Conservation (phyloP, 2,329 filamentous ascomycete species). For the Calonectria hawksworthii region DNA sequence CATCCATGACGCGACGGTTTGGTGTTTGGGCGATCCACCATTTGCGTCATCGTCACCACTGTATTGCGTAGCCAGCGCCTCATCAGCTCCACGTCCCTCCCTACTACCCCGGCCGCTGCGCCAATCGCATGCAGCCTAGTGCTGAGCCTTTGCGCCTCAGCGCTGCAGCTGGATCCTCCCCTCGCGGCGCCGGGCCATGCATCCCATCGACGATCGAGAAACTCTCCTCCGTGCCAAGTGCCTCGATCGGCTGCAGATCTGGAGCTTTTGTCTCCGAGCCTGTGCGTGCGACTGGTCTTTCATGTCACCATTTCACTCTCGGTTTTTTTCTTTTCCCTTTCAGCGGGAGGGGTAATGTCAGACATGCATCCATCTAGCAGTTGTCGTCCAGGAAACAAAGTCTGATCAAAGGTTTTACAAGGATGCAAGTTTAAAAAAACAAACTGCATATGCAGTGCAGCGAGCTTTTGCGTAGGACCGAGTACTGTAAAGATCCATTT, state of each 20-base stretch:
- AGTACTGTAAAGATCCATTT: not conserved
- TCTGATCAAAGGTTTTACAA: not conserved
- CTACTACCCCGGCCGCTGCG: not conserved
- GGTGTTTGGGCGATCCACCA: not conserved
- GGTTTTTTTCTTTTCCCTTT: no score
- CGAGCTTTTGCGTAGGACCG: not conserved
- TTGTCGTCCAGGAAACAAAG: not conserved
- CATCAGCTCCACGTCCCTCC: not conserved
- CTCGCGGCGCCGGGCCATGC: not conserved
- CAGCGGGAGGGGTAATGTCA: not conserved
- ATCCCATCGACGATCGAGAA: conserved; percentile 4
- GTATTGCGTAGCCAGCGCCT: conserved; percentile 3
- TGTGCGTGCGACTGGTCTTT: not conserved
- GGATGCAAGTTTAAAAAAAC: not conserved
- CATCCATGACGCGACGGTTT: conserved; percentile 6
- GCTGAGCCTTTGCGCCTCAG: not conserved
- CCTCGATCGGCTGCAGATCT: not conserved
- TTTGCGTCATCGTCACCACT: not conserved
- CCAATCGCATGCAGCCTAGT: not conserved
- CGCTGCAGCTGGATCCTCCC: not conserved
- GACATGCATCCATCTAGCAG: no score
- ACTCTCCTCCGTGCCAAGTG: not conserved
- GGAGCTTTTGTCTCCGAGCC: not conserved
- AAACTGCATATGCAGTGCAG: not conserved
- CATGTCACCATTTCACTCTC: not conserved